These are phyloP conservation scores for Przewalskia tangutica DNA, from an alignment of 257 asterid species.

Conservation along the genomic window DNA sequence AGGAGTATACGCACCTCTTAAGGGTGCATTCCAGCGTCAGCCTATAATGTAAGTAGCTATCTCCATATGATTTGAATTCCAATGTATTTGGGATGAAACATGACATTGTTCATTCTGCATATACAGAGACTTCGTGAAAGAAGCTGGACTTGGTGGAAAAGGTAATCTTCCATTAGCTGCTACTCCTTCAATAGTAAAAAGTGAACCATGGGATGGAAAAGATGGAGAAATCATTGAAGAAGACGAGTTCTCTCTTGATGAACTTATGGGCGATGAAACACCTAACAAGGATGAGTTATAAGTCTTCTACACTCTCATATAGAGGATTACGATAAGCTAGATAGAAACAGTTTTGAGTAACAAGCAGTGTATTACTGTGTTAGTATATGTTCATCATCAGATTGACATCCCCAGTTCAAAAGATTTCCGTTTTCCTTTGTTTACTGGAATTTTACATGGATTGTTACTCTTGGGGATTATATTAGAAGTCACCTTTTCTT, in stretches of 20 bases:
- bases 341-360: not conserved
- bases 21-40: conserved; percentile 69
- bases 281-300: conserved; percentile 50
- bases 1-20: conserved; percentile 73
- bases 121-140: conserved; percentile 71
- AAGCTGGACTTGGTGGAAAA: conserved; percentile 84
- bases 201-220: conserved; percentile 86
- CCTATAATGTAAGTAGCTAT: conserved; percentile 47
- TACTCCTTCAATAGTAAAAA: conserved; percentile 47
- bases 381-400: not conserved
- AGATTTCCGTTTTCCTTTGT: not conserved
- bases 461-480: not conserved
- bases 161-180: conserved; percentile 56
- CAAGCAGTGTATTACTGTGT: not conserved
- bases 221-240: conserved; percentile 86
- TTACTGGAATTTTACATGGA: not conserved
- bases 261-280: conserved; percentile 72
- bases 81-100: not conserved
- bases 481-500: not conserved
- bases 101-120: not conserved
- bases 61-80: not conserved
- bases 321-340: not conserved
- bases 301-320: not conserved
- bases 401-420: not conserved
- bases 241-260: conserved; percentile 92